Conservation (phyloP, 768 basidiomycete genomes). For the Scleroderma bovista region DNA sequence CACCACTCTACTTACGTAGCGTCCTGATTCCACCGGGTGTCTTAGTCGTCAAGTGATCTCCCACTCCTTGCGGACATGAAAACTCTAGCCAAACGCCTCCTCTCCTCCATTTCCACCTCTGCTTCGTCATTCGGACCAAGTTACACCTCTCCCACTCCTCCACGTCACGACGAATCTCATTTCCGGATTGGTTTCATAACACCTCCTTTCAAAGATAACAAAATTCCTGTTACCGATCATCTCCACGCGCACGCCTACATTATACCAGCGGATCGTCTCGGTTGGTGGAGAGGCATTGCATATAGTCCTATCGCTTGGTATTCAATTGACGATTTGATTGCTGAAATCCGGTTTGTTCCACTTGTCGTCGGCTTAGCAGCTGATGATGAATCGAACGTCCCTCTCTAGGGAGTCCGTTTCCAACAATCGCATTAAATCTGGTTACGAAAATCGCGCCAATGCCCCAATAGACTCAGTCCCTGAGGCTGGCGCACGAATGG, state of each 20-base stretch:
- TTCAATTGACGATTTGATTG: constrained; percentile 70
- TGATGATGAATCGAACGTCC: constrained; percentile 1
- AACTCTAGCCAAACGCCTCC: constrained; percentile 51
- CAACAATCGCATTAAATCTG: constrained; percentile 82
- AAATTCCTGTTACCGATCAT: constrained; percentile 76
- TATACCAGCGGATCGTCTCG: constrained; percentile 54
- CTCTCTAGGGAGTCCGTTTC: constrained; percentile 56
- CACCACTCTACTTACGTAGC: background rate
- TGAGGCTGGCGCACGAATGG: constrained; percentile 59
- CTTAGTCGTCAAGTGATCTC: constrained; percentile 67
- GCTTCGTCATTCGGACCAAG: constrained; percentile 8
- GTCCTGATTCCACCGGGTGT: constrained; percentile 5
- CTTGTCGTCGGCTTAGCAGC: constrained; percentile 1
- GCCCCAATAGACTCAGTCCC: constrained; percentile 76
- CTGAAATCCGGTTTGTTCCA: constrained; percentile 64
- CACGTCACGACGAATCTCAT: constrained; percentile 29
- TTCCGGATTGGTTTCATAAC: constrained; percentile 76
- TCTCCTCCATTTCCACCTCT: constrained; percentile 40
- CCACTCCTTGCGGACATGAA: constrained; percentile 63
- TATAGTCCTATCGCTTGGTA: constrained; percentile 73
- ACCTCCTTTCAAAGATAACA: constrained; percentile 69
- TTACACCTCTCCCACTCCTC: constrained; percentile 22
- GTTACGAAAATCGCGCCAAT: constrained; percentile 48
- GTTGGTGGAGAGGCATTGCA: constrained; percentile 69
- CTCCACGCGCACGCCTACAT: constrained; percentile 75